Evolutionary conservation across 345 rosid genomes (phyloP), one percentile per base, ranked within the genome.

Genomic region (Camelina hispida): DNA sequence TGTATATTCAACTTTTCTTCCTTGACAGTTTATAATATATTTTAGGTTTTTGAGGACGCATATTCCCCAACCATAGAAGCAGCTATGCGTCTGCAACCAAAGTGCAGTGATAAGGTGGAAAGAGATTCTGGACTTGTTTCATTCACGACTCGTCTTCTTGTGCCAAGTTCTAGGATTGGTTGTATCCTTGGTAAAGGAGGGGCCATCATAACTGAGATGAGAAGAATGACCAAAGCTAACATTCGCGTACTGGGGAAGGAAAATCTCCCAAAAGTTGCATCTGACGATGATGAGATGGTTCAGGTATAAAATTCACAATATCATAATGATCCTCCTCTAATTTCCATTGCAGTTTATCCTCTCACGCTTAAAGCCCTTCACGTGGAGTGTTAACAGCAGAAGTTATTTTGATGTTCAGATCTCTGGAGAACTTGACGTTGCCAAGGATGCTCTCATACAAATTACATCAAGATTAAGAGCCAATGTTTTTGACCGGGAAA

Each of bases 121-220:
- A 88, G 98, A 82, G 99, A 95, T 82, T 95, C 99, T 2, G 98
- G 99, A 32, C 81, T 95, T 22, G 79, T 92, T 80, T 90, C 98
- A 67, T 90, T 83, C 81, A 89, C 96, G 17, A 90, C 96, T 58
- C 98, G 98, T 48, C 81, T 95, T 57, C 96, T 95, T 58, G 97
- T 92, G 67, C 98, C 98, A 30, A 84, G 96, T 75, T 88, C 94
- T 56, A 81, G 90, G 64, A 95, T 95, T 83, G 99, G 99, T 66
- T 95, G 99, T 82, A 87, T 95, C 54, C 89, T 95, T 76, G 99
- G 99, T 57, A 93, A 92, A 82, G 94, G 96, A 53, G 99, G 99
- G 71, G 78, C 85, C 62, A 90, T 95, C 73, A 88, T 92, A 71
- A 85, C 89, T 80, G 99, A 95, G 82, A 89, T 95, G 89, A 87